Conservation (phyloP, 306 rosid species). For the Acacia crassicarpa region DNA sequence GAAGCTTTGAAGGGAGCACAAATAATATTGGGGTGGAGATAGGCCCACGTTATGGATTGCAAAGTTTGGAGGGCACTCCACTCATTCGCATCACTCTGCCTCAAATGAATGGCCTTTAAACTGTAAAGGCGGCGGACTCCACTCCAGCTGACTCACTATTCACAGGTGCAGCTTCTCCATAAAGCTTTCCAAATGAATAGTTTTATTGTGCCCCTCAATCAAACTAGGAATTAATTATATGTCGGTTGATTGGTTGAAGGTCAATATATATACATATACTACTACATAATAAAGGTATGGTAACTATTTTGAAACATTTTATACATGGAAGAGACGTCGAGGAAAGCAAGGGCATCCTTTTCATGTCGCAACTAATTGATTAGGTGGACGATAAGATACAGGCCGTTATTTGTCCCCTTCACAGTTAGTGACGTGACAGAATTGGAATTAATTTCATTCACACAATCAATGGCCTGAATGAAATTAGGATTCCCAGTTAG, state of each 20-base stretch:
- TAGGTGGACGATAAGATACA: not conserved
- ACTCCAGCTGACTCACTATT: slow-evolving; percentile 11
- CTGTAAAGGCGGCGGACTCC: slow-evolving; percentile 35
- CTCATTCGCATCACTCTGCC: slow-evolving; percentile 20
- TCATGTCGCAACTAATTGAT: not conserved
- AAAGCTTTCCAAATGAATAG: slow-evolving; percentile 20
- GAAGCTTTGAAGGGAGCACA: slow-evolving; percentile 8
- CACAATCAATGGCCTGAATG: not conserved
- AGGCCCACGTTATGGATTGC: slow-evolving; percentile 37
- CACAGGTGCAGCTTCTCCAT: not conserved
- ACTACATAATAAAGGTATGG: not conserved
- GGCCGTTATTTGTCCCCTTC: not conserved
- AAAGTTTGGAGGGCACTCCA: slow-evolving; percentile 26
- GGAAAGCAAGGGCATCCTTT: not conserved
- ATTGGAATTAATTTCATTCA: not conserved
- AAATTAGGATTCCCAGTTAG: not conserved
- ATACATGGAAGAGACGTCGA: not conserved
- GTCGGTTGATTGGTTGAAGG: not conserved
- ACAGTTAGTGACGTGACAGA: not conserved
- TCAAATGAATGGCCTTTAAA: slow-evolving; percentile 20
- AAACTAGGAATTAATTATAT: not conserved
- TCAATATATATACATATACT: not conserved
- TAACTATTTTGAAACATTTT: not conserved
- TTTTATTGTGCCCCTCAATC: not conserved
- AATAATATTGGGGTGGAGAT: slow-evolving; percentile 19